These are phyloP conservation scores for Ensete glaucum DNA, from an alignment of 176 grass and related monocot species.

Conservation along the genomic window DNA sequence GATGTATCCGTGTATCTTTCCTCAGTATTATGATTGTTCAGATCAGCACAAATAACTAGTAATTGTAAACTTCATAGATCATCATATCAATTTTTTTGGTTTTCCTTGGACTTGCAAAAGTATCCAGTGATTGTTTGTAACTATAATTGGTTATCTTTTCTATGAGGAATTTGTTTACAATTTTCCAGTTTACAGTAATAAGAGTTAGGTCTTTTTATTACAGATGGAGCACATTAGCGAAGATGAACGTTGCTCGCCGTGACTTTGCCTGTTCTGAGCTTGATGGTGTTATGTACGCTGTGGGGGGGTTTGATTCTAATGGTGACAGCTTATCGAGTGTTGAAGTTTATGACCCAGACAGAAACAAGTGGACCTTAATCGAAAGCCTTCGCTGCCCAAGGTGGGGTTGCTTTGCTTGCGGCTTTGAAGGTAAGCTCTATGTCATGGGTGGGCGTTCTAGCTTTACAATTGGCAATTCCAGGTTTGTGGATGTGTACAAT, in stretches of 20 bases:
- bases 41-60: too few relatives aligned
- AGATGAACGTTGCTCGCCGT: constrained; percentile 54
- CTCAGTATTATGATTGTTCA: too few relatives aligned
- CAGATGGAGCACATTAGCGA: constrained; percentile 60
- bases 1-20: too few relatives aligned
- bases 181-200: neutral
- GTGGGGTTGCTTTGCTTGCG: constrained; percentile 51
- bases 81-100: neutral
- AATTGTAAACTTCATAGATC: too few relatives aligned
- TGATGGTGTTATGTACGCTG: constrained; percentile 47
- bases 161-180: neutral
- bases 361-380: constrained; percentile 42
- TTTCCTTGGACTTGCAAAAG: neutral
- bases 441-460: constrained; percentile 74
- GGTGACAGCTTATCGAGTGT: constrained; percentile 43
- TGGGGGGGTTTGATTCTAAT: constrained; percentile 42
- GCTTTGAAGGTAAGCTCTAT: constrained; percentile 38
- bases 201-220: neutral
- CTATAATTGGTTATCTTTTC: neutral
- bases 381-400: constrained; percentile 50
- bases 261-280: constrained; percentile 62
- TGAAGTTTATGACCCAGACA: constrained; percentile 48
- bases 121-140: neutral
- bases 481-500: constrained; percentile 46
- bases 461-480: constrained; percentile 67